Evolutionary conservation across 1,284 basidiomycete genomes (phyloP), one percentile per base, ranked within the genome.

Genomic region (Leccinum pachyderme): DNA sequence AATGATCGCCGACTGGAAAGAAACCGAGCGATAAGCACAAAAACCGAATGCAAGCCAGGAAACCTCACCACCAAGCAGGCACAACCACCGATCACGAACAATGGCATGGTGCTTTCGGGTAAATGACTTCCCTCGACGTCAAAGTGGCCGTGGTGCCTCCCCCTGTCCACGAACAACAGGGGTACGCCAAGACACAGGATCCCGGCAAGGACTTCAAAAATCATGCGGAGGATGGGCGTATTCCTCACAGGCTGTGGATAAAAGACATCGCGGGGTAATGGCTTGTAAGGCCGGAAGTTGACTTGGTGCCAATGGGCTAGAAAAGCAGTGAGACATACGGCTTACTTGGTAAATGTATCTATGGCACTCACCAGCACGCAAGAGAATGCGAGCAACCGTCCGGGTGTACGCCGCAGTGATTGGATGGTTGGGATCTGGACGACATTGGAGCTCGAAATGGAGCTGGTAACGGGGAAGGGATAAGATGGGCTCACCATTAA

Each of bases 291-390:
- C 5, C 84, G 78, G 77, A 83, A 86, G 69, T 83, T 76, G 11
- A 76, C 74, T 64, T 89, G 87, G n/a, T 84, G 81, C 87, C 88
- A 90, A 62, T 82, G 80, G 18, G 78, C 87, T 87, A 55, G n/a
- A 53, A 33, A 44, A 25, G n/a, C 5, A 9, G 29, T 53, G 27
- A 69, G 59, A 43, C 13, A 18, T 6, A 25, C 24, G 24, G 33
- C 35, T 1, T 44, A 4, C 32, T 7, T n/a, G 5, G 51, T 25
- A 28, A 25, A 4, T 12, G 9, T 12, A 24, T 15, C 25, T 5
- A n/a, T 1, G 4, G 1, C 15, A 73, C 84, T 69, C 63, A 86
- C 86, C 81, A 52, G 84, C 76, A 59, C 87, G 81, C 52, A 89
- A 70, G 13, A 89, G 73, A 45, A 91, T 81, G 28, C 87, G 81